Evolutionary conservation across 495 filamentous ascomycete genomes (phyloP), one percentile per base, ranked within the genome.

Genomic region (Lophiostoma macrostomum): DNA sequence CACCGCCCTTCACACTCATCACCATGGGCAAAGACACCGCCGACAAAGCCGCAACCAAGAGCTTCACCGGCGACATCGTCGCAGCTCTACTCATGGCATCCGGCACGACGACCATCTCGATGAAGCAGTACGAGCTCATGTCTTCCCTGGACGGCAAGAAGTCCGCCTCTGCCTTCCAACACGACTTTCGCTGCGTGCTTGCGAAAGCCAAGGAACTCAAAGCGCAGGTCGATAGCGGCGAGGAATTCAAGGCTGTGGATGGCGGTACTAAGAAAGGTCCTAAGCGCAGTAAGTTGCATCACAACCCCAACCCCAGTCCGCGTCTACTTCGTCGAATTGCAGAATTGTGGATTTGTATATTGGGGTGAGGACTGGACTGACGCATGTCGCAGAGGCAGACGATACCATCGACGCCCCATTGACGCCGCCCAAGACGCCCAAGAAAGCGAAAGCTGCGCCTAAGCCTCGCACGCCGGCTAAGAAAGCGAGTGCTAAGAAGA

Each of bases 181-280:
- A 60, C 23, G 41, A 64, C 14, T 37, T 64, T 8, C 45, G 51
- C 20, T 34, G 51, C 1, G 25, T 60, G 19, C 11, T 31, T 16
- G 11, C 16, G 24, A 56, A 53, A 28, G 60, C 60, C 23, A 56
- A 52, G 8, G 60, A 64, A 20, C 41, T 60, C 19, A 53, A 57
- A 43, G 28, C 22, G 5, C 40, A 44, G 5, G 19, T 49, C 14
- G 53, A 57, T 19, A 28, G 7, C 10, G 58, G 58, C 12, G 53
- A 62, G 34, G 12, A 14, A 13, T 62, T 58, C 53, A 23, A n/a
- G 14, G 14, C 53, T 5, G 53, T 62, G 16, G 13, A 23, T 12
- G n/a, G n/a, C n/a, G 40, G 46, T 3, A 5, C 29, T 19, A 57
- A 52, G 47, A 61, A n/a, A n/a, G n/a, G n/a, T n/a, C n/a, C n/a